Conservation (phyloP, 2,329 filamentous ascomycete species). For the Periconia macrospinosa region DNA sequence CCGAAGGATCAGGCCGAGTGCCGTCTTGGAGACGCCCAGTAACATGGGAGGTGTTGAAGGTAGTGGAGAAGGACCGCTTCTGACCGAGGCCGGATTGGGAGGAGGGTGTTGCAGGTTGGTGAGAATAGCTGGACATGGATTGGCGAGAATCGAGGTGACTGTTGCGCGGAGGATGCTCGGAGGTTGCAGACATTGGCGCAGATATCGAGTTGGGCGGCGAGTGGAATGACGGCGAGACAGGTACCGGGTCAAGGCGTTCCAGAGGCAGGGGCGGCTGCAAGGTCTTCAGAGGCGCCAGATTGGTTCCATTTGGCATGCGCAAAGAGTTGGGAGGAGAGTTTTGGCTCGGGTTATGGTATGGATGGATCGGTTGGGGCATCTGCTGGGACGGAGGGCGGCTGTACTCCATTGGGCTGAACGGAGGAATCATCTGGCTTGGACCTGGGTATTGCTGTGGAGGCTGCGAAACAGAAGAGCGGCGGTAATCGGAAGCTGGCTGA, state of each 20-base stretch:
- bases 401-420: slow-evolving; percentile 42
- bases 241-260: slow-evolving; percentile 41
- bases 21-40: slow-evolving; percentile 49
- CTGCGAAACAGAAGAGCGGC: slow-evolving; percentile 43
- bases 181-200: slow-evolving; percentile 36
- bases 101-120: slow-evolving; percentile 24
- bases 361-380: slow-evolving; percentile 37
- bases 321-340: slow-evolving; percentile 27
- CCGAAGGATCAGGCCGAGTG: slow-evolving; percentile 43
- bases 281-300: slow-evolving; percentile 49
- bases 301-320: slow-evolving; percentile 35
- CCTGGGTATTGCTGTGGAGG: slow-evolving; percentile 39
- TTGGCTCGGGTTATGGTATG: slow-evolving; percentile 37
- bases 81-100: slow-evolving; percentile 35
- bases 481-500: slow-evolving; percentile 40
- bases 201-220: slow-evolving; percentile 38
- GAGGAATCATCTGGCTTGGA: slow-evolving; percentile 34
- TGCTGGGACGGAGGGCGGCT: slow-evolving; percentile 34
- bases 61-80: slow-evolving; percentile 51
- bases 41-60: slow-evolving; percentile 49
- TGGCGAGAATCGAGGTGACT: slow-evolving; percentile 27
- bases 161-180: slow-evolving; percentile 24
- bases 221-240: slow-evolving; percentile 48
- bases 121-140: slow-evolving; percentile 27
- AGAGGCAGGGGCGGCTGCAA: slow-evolving; percentile 33